Conservation (phyloP, 2,329 filamentous ascomycete species). For the Epichloe coenophiala region DNA sequence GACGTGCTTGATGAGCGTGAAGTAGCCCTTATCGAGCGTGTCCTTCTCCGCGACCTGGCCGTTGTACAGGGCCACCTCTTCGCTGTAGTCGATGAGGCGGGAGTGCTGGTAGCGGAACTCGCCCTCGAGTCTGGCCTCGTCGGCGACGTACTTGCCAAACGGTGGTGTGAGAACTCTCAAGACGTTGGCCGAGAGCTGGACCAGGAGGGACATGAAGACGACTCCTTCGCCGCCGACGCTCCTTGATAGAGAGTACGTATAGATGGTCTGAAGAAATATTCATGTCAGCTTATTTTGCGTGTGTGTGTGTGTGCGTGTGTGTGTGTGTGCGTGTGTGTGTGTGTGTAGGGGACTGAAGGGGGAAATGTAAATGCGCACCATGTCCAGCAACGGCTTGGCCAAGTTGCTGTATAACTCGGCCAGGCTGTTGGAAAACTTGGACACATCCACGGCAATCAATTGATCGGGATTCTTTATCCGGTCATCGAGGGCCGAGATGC, state of each 20-base stretch:
- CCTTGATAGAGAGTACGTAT: conserved; percentile 85
- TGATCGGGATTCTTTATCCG: conserved; percentile 98
- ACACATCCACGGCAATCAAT: conserved; percentile 90
- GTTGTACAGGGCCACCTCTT: conserved; percentile 84
- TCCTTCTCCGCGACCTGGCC: conserved; percentile 94
- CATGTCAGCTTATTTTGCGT: neutral
- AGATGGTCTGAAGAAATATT: conserved; percentile 49
- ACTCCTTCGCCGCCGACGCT: conserved; percentile 94
- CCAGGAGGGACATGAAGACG: conserved; percentile 86
- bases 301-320: no score
- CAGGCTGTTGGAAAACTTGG: conserved; percentile 88
- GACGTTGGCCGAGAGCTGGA: conserved; percentile 81
- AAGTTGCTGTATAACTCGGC: conserved; percentile 94
- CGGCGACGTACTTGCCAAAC: conserved; percentile 94
- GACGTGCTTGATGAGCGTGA: conserved; percentile 97
- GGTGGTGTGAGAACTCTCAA: conserved; percentile 93
- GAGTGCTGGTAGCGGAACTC: conserved; percentile 96
- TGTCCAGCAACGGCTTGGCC: conserved; percentile 86
- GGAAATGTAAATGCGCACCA: conserved; percentile 37
- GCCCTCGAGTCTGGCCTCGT: conserved; percentile 86
- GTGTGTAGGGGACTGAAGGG: no score
- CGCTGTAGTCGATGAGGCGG: conserved; percentile 85
- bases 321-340: no score
- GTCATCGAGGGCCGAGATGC: conserved; percentile 86
- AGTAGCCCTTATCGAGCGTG: conserved; percentile 94